Conservation (phyloP, 2,329 filamentous ascomycete species). For the Metarhizium album region DNA sequence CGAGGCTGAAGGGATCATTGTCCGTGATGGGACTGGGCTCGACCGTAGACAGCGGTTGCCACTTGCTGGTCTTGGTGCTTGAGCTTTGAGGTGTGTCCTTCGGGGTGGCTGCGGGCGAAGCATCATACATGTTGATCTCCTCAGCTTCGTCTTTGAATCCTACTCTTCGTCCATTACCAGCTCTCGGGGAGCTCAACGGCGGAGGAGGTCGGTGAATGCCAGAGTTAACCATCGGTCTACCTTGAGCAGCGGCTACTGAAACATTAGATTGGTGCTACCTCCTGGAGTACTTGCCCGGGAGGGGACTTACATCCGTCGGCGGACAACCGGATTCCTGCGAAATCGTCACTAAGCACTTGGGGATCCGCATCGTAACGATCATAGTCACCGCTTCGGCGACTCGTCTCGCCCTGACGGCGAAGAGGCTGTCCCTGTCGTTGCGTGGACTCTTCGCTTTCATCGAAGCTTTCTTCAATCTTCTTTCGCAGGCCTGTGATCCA, state of each 20-base stretch:
- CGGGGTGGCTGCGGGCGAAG: slow-evolving; percentile 43
- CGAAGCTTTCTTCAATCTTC: slow-evolving; percentile 81
- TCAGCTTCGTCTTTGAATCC: slow-evolving; percentile 56
- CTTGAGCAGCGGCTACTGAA: slow-evolving; percentile 16
- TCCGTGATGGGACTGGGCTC: slow-evolving; percentile 74
- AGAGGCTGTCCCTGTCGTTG: slow-evolving; percentile 20
- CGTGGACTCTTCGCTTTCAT: slow-evolving; percentile 48
- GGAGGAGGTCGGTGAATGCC: slow-evolving; percentile 66
- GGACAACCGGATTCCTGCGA: slow-evolving; percentile 57
- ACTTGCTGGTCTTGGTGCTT: slow-evolving; percentile 75
- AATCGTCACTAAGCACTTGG: slow-evolving; percentile 80
- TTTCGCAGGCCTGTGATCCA: slow-evolving; percentile 92
- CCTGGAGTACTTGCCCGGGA: background rate
- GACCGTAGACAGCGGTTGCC: slow-evolving; percentile 84
- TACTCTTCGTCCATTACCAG: slow-evolving; percentile 39
- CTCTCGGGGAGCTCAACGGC: slow-evolving; percentile 39
- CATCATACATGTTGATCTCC: slow-evolving; percentile 68
- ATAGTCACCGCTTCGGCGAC: slow-evolving; percentile 72
- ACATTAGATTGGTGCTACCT: background rate
- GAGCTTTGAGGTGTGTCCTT: slow-evolving; percentile 36
- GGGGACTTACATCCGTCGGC: slow-evolving; percentile 49
- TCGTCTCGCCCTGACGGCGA: slow-evolving; percentile 48
- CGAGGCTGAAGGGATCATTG: slow-evolving; percentile 92
- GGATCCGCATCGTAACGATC: slow-evolving; percentile 93
- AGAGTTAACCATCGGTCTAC: slow-evolving; percentile 48